Conservation (phyloP, 2,329 filamentous ascomycete genomes). For the Ceratocystis alfenasii region DNA sequence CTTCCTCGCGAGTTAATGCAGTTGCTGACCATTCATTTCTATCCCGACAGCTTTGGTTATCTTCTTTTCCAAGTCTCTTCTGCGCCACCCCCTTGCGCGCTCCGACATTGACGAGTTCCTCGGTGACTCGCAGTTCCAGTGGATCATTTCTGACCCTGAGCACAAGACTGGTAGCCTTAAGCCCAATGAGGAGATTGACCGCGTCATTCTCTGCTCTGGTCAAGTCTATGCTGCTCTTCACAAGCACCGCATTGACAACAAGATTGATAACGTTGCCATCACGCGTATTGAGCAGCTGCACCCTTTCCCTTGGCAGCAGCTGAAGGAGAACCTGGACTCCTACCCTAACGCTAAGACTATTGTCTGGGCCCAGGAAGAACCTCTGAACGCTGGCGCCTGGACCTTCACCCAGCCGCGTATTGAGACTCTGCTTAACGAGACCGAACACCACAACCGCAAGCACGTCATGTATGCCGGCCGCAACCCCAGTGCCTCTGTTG, state of each 20-base stretch:
- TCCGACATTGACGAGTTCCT: conserved; percentile 85
- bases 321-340: conserved; percentile 89
- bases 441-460: conserved; percentile 81
- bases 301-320: conserved; percentile 96
- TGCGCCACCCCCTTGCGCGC: conserved; percentile 85
- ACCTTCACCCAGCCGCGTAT: conserved; percentile 94
- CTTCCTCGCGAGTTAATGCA: not conserved
- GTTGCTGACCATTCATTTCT: conserved; percentile 25
- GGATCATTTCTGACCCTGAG: conserved; percentile 85
- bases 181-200: conserved; percentile 74
- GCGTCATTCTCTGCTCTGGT: conserved; percentile 85
- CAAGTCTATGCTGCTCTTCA: conserved; percentile 84
- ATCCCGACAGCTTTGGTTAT: conserved; percentile 61
- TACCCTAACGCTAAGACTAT: conserved; percentile 98
- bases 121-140: conserved; percentile 84
- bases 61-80: conserved; percentile 96
- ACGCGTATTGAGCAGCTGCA: conserved; percentile 96
- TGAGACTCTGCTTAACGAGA: conserved; percentile 90
- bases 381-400: conserved; percentile 93
- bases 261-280: conserved; percentile 81
- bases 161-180: conserved; percentile 67
- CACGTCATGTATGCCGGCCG: conserved; percentile 96
- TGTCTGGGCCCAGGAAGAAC: conserved; percentile 96
- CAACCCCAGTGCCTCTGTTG: conserved; percentile 84
- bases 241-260: conserved; percentile 81